Evolutionary conservation across 345 rosid species (phyloP), one percentile per base, ranked within the genome.

Genomic region (Lepidium sativum): DNA sequence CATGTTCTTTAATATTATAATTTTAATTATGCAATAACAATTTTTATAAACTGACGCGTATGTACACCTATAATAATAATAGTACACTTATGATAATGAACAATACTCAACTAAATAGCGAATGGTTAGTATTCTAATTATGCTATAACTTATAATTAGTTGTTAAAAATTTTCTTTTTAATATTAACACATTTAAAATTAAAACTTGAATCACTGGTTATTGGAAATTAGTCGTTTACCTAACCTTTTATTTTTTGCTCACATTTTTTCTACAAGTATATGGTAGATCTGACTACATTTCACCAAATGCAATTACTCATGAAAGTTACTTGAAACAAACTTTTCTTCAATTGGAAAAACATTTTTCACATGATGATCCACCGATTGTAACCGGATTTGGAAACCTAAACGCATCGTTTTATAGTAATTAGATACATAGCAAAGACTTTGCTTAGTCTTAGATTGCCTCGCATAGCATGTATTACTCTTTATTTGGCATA

Each of bases 321-420:
- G 27, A 34, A 54, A 58, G 39, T 59, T 20, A 40, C 35, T 27
- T 58, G 32, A 31, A 68, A 58, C 66, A 17, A 27, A 49, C 41
- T 33, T 58, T 25, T 35, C 54, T 35, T 18, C 45, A 53, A 25
- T 62, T 41, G 42, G 47, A 50, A 34, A 53, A 25, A 33, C 49
- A 42, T 53, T 42, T 20, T 48, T 52, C 54, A 60, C 61, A 69
- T 60, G 61, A 53, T 41, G 15, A n/a, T 69, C 25, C 16, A 48
- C 41, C 43, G 6, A 49, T 9, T 31, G 2, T 38, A 32, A 52
- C 43, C 23, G 0, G 15, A 51, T 17, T 42, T 61, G 31, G 61
- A 34, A 29, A 48, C 23, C 23, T 17, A 17, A 48, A 9, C 17
- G 18, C 16, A 49, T 16, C 51, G 33, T 29, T 44, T 56, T 10